phyloP scores from a whole-genome alignment of 371 early-diverging fungal species.

The Mucor velutinosus region DNA sequence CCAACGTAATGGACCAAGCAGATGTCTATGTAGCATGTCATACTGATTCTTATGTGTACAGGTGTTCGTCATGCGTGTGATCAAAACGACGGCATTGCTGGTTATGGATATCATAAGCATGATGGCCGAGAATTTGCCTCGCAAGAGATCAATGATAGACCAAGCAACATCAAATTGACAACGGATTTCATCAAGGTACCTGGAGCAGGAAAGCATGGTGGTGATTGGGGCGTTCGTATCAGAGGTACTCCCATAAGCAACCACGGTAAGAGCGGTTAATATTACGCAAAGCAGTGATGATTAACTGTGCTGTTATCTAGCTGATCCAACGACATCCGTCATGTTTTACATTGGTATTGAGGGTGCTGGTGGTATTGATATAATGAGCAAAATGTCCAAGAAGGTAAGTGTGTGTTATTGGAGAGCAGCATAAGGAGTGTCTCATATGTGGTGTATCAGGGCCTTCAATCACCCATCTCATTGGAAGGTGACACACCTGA shows the following conservation, averaged over 20 bases:
- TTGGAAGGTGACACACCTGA: conserved; percentile 64
- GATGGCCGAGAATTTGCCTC: conserved; percentile 83
- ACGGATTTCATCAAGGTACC: conserved; percentile 84
- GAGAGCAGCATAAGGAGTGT: not conserved
- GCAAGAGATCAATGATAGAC: conserved; percentile 76
- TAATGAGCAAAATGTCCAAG: conserved; percentile 41
- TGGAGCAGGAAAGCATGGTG: conserved; percentile 64
- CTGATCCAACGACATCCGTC: conserved; percentile 36
- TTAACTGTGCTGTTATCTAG: conserved; percentile 8
- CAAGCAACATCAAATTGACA: conserved; percentile 69
- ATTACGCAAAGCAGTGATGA: not conserved
- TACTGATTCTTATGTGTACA: conserved; percentile 14
- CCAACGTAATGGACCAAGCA: conserved; percentile 41
- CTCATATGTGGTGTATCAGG: conserved; percentile 25
- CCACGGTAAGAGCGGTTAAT: conserved; percentile 21
- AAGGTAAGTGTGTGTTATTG: conserved; percentile 32
- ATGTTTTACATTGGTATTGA: conserved; percentile 74
- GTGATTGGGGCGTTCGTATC: conserved; percentile 88
- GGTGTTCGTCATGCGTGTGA: conserved; percentile 89
- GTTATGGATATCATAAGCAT: conserved; percentile 89
- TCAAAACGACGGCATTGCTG: conserved; percentile 73
- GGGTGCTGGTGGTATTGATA: conserved; percentile 56
- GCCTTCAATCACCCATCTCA: conserved; percentile 43
- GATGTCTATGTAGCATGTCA: not conserved
- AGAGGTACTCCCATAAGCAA: conserved; percentile 63